These are phyloP conservation scores for Mycena alexandri DNA, from an alignment of 768 basidiomycete species.

Conservation along the genomic window DNA sequence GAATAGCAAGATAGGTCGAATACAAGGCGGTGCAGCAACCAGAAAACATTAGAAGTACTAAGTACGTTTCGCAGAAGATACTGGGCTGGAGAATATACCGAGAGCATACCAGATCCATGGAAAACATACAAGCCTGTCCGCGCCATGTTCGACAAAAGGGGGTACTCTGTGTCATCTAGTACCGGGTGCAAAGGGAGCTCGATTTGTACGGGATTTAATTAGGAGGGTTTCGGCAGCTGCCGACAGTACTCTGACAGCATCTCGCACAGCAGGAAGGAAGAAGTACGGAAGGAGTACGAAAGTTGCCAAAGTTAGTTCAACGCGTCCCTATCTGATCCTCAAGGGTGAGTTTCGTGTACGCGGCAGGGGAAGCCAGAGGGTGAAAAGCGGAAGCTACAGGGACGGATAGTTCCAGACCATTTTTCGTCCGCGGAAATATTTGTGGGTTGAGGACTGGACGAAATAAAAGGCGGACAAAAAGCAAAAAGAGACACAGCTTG, in stretches of 20 bases:
- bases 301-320: neutral
- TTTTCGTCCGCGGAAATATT: neutral
- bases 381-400: neutral
- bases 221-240: neutral
- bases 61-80: too few species aligned
- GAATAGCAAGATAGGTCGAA: too few species aligned
- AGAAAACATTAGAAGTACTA: too few species aligned
- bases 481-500: neutral
- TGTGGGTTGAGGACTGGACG: too few species aligned
- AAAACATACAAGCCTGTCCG: neutral
- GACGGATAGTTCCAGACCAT: neutral
- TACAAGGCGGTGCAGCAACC: too few species aligned
- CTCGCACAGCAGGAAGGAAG: neutral
- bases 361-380: neutral
- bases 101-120: too few species aligned
- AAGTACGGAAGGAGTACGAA: neutral
- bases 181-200: neutral
- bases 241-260: conserved; percentile 10
- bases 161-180: neutral
- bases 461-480: neutral
- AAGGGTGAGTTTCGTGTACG: conserved; percentile 10
- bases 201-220: neutral
- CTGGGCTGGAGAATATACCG: too few species aligned
- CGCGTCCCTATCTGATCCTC: conserved; percentile 13
- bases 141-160: neutral